These are phyloP conservation scores for Linnemannia exigua DNA, from an alignment of 192 early-diverging fungal species.

Conservation along the genomic window DNA sequence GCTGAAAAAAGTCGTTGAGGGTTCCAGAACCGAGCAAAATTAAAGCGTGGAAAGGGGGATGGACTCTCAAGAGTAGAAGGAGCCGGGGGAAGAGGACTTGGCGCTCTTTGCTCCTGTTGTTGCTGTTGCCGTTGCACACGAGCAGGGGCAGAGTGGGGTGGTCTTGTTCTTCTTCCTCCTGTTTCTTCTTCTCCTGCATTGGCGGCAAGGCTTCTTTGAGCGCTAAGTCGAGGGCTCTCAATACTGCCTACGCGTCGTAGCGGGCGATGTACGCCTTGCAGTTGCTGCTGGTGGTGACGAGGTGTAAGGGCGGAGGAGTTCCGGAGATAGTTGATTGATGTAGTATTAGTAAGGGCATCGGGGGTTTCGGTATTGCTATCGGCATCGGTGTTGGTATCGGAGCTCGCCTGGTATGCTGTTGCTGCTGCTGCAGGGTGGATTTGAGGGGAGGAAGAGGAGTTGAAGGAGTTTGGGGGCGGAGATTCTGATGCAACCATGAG, in stretches of 20 bases:
- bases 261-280: neutral
- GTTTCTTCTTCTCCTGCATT: too few species aligned
- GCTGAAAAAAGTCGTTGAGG: neutral
- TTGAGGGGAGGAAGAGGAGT: neutral
- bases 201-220: neutral
- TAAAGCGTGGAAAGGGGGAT: neutral
- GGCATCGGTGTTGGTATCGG: neutral
- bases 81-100: neutral
- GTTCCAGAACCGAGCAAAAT: neutral
- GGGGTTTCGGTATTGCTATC: neutral
- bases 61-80: neutral
- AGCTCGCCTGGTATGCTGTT: neutral
- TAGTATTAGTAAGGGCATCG: neutral
- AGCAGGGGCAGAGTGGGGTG: neutral
- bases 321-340: neutral
- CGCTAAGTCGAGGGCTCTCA: neutral
- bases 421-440: neutral
- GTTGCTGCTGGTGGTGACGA: neutral
- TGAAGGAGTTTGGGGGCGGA: neutral
- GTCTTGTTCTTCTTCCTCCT: neutral
- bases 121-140: neutral
- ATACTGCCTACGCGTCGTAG: neutral
- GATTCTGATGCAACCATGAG: slow-evolving; percentile 3
- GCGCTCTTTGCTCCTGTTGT: neutral
- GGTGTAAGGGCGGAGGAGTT: neutral